Conservation (phyloP, 225 moss, liverwort and hornwort genomes). For the Pseudisothecium myosuroides region DNA sequence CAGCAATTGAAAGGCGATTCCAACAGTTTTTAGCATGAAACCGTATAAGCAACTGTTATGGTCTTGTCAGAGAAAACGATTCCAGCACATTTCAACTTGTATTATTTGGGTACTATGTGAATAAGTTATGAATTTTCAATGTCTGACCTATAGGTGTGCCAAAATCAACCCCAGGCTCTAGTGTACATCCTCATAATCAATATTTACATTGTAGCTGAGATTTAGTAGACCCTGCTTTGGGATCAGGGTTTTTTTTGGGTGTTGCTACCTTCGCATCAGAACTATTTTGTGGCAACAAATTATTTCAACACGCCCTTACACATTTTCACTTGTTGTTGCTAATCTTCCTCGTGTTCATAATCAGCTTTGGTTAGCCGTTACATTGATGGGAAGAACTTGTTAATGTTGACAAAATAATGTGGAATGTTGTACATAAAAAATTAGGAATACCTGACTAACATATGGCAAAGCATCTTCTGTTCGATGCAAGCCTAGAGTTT, state of each 20-base stretch:
- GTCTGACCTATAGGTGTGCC: not conserved
- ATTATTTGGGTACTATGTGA: not conserved
- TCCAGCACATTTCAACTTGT: not conserved
- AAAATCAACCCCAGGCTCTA: not conserved
- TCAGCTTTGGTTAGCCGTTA: not conserved
- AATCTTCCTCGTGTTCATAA: not conserved
- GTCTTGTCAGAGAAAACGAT: not conserved
- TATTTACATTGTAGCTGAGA: not conserved
- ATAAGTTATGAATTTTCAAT: not conserved
- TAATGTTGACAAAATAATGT: not conserved
- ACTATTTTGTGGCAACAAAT: not conserved
- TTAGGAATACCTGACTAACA: not conserved
- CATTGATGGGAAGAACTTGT: not conserved
- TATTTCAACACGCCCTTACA: not conserved
- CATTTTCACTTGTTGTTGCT: not conserved
- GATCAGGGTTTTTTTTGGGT: not conserved
- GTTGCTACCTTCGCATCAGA: not conserved
- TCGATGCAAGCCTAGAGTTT: not conserved
- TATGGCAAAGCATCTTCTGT: not conserved
- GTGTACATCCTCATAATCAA: not conserved
- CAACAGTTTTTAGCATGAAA: not conserved
- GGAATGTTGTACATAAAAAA: not conserved
- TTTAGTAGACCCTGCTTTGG: not conserved
- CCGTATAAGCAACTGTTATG: not conserved
- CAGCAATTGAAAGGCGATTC: not conserved